Conservation (phyloP, 83 land plant species). For the Picea abies region DNA sequence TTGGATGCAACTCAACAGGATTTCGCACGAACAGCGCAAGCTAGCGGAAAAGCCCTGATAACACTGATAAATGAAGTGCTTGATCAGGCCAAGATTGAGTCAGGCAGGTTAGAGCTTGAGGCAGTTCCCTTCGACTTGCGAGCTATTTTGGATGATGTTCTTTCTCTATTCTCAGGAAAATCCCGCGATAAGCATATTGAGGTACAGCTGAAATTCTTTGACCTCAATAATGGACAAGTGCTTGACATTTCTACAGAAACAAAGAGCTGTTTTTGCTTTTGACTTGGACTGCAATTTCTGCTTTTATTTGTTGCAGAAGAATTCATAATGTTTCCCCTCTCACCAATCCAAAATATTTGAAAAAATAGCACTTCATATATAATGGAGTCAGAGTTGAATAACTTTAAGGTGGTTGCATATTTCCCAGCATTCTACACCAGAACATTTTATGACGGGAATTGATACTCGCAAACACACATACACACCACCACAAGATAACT, state of each 20-base stretch:
- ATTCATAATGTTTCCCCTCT: too few relatives aligned
- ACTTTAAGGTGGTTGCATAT: too few relatives aligned
- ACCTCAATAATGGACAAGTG: background rate
- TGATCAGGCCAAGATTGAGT: conserved; percentile 88
- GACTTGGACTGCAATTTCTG: background rate
- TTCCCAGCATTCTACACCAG: too few relatives aligned
- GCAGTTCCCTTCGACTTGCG: conserved; percentile 61
- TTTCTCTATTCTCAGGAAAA: conserved; percentile 81
- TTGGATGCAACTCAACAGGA: conserved; percentile 78
- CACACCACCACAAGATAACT: too few relatives aligned
- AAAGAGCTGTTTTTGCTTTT: background rate
- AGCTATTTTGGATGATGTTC: conserved; percentile 65
- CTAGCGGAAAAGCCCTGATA: conserved; percentile 71
- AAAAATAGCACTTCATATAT: too few relatives aligned
- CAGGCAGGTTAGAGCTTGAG: conserved; percentile 84
- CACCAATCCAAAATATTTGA: too few relatives aligned
- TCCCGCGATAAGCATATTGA: conserved; percentile 73
- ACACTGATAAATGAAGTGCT: conserved; percentile 83
- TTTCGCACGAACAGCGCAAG: conserved; percentile 77
- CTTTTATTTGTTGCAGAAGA: background rate
- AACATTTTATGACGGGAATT: too few relatives aligned
- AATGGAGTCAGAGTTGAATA: too few relatives aligned
- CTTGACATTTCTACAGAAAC: background rate
- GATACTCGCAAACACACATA: too few relatives aligned
- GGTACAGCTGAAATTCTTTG: conserved; percentile 33